phyloP scores from a whole-genome alignment of 257 asterid genomes.

The Coffea canephora region DNA sequence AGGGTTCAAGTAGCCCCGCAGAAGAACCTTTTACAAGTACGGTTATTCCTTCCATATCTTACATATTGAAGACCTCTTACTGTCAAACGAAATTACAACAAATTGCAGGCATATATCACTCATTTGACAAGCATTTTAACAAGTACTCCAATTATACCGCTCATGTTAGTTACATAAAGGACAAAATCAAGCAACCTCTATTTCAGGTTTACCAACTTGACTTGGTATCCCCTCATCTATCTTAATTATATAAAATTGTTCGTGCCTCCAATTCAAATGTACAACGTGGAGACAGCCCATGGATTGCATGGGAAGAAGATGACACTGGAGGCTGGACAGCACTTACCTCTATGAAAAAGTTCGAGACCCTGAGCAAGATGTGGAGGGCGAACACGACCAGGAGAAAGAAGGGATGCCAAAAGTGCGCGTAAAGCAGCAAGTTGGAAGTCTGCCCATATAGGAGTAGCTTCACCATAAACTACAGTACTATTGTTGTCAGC shows the following conservation, averaged over 20 bases:
- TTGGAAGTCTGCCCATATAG: conserved; percentile 56
- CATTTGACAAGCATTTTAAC: neutral
- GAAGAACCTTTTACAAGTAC: neutral
- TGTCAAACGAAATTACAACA: neutral
- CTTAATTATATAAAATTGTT: neutral
- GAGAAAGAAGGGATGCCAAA: conserved; percentile 85
- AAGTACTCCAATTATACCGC: neutral
- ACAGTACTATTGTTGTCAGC: conserved; percentile 38
- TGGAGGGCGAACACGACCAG: conserved; percentile 60
- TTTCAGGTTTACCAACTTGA: neutral
- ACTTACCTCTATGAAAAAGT: conserved; percentile 68
- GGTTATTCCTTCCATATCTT: neutral
- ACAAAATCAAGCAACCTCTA: neutral
- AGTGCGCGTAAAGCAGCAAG: conserved; percentile 81
- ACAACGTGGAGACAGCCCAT: neutral
- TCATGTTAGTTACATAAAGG: neutral
- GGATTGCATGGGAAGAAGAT: neutral
- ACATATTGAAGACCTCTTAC: neutral
- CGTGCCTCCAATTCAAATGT: neutral
- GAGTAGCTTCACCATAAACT: conserved; percentile 32
- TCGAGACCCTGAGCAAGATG: conserved; percentile 60
- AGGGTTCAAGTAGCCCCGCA: neutral
- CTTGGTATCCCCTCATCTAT: neutral
- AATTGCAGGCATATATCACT: neutral
- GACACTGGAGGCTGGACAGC: neutral